A percentile compares a stretch with the other conserved stretches of the same genome.
Conservation (phyloP, 495 filamentous ascomycete species). For the Usnea hakonensis region DNA sequence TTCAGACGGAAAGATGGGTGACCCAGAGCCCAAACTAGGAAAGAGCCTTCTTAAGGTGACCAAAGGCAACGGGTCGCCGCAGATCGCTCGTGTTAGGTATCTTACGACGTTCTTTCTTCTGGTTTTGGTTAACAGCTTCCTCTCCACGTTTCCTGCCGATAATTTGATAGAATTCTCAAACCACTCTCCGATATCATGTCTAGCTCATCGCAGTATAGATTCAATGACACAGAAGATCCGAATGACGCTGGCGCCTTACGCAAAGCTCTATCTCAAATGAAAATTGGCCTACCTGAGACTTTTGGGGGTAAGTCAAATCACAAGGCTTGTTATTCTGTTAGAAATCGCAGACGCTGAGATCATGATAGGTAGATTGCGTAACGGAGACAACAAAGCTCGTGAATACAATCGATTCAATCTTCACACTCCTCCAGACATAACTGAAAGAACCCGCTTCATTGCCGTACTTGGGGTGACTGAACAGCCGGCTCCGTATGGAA, state of each 20-base stretch:
- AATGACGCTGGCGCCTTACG: neutral
- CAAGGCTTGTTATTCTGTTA: too few relatives aligned
- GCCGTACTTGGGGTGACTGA: slow-evolving; percentile 24
- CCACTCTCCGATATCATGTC: too few relatives aligned
- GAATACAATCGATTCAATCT: slow-evolving; percentile 2
- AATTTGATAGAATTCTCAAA: too few relatives aligned
- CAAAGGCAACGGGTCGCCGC: too few relatives aligned
- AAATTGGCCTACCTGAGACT: neutral
- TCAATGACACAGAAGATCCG: neutral
- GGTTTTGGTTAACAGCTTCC: too few relatives aligned
- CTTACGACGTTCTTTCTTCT: too few relatives aligned
- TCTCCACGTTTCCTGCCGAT: too few relatives aligned
- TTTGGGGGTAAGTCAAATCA: neutral
- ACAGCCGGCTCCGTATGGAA: slow-evolving; percentile 12
- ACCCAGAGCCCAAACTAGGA: too few relatives aligned
- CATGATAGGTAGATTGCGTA: neutral
- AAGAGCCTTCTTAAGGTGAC: too few relatives aligned
- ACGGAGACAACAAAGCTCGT: neutral
- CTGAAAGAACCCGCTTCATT: slow-evolving; percentile 23
- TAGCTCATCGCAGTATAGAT: too few relatives aligned
- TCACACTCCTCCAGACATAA: slow-evolving; percentile 22
- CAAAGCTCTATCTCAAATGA: neutral
- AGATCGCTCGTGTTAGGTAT: too few relatives aligned
- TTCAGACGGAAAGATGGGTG: too few relatives aligned
- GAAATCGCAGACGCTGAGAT: neutral